Evolutionary conservation across 257 asterid genomes (phyloP), one percentile per base, ranked within the genome.

Genomic region (Solanum chiquidenum): DNA sequence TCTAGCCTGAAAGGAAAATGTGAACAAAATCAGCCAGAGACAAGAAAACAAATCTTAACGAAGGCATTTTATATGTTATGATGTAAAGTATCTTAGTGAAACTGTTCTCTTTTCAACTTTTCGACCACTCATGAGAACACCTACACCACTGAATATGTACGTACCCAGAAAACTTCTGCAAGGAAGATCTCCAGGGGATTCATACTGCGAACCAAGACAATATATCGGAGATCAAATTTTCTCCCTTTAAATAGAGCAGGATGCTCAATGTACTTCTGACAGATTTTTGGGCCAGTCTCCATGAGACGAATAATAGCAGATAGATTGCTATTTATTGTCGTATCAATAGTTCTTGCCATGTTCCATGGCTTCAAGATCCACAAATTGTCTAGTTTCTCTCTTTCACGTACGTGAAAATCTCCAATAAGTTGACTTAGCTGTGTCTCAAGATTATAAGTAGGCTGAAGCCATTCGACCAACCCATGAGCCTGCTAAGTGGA

Each of bases 361-460:
- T 97, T 97, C 99, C 99, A 97, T 86, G 99, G 99, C 91, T 97
- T 97, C 83, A 97, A 92, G 89, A 97, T 97, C 99, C 99, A 97
- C 76, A 95, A 87, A 91, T 95, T 97, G 94, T 95, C 92, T 44
- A 69, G 84, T 79, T 93, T 94, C 84, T 93, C 95, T 84, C 91
- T 92, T 89, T 94, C 95, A 40, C 96, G 95, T 18, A 91, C 83
- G 83, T 16, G 89, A 91, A 93, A 97, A 88, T 97, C 95, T 86
- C 99, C 99, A 76, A 97, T 89, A 62, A 97, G 94, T 86, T 95
- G 95, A 87, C 91, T 89, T 73, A 97, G 96, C 88, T 95, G 96
- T 79, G 98, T 95, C 92, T 97, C 99, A 83, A 95, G 98, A 92
- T 97, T 97, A 89, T 95, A 97, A 29, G 99, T 97, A 49, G 98